These are phyloP conservation scores for Epicoccum nigrum DNA, from an alignment of 2,329 filamentous ascomycete species.

Conservation along the genomic window DNA sequence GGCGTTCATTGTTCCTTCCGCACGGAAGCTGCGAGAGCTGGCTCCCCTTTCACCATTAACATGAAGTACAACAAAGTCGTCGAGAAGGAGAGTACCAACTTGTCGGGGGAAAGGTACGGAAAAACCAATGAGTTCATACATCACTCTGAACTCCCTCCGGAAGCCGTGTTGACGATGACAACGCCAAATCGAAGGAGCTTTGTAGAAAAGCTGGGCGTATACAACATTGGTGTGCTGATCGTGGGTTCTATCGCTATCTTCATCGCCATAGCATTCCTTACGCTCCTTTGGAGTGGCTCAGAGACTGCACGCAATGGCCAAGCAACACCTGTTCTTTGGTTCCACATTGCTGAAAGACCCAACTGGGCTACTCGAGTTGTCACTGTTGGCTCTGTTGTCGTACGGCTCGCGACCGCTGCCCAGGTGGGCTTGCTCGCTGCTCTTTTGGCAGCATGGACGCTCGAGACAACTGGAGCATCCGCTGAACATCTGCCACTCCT, in stretches of 20 bases:
- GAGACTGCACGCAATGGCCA: background rate
- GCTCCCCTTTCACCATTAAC: background rate
- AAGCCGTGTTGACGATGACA: background rate
- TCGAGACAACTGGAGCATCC: slow-evolving; percentile 1
- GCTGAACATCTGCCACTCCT: slow-evolving; percentile 2
- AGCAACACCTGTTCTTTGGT: slow-evolving; percentile 7
- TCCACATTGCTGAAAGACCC: background rate
- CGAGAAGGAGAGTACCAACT: background rate
- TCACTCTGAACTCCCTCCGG: background rate
- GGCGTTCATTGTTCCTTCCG: background rate
- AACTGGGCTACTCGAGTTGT: slow-evolving; percentile 5
- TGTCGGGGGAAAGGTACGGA: background rate
- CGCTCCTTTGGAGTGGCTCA: slow-evolving; percentile 8
- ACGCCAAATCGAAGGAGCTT: background rate
- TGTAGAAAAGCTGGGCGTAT: slow-evolving; percentile 12
- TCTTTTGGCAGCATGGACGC: background rate
- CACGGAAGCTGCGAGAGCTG: background rate
- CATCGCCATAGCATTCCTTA: slow-evolving; percentile 11
- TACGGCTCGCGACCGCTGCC: slow-evolving; percentile 1
- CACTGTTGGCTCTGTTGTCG: background rate
- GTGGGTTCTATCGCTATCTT: slow-evolving; percentile 3
- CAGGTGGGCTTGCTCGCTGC: slow-evolving; percentile 3
- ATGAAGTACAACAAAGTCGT: background rate
- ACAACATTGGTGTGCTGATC: slow-evolving; percentile 9
- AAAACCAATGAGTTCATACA: background rate